Evolutionary conservation across 2,329 filamentous ascomycete species (phyloP).

Genomic region (Dendryphion nanum): DNA sequence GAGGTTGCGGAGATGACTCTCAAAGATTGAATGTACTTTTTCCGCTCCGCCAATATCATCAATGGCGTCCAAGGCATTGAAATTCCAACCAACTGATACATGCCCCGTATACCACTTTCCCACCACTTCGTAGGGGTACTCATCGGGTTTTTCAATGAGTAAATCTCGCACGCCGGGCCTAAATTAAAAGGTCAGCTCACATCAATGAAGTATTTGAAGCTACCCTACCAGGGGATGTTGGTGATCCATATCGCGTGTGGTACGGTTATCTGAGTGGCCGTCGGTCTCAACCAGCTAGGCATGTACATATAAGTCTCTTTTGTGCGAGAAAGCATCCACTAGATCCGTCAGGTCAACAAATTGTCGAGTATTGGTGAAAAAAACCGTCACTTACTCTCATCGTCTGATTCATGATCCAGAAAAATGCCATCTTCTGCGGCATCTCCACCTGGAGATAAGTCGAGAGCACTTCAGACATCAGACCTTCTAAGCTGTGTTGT

Average conservation of each 20-base stretch:
- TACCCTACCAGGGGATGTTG: neutral
- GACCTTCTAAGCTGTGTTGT: neutral
- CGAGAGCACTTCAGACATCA: neutral
- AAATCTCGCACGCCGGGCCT: conserved; percentile 1
- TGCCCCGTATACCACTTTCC: neutral
- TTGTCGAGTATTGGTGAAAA: neutral
- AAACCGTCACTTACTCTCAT: neutral
- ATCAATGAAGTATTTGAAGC: neutral
- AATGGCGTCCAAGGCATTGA: neutral
- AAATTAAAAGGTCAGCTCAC: neutral
- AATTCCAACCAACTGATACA: neutral
- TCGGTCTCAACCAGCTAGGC: neutral
- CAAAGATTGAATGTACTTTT: conserved; percentile 1
- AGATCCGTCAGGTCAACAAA: neutral
- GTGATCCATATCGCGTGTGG: neutral
- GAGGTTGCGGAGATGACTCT: neutral
- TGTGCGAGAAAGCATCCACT: neutral
- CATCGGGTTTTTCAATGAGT: neutral
- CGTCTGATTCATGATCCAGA: neutral
- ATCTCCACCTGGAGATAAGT: neutral
- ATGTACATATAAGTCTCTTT: neutral
- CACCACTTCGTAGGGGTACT: neutral
- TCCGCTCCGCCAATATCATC: neutral
- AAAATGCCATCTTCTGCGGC: neutral
- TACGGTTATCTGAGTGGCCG: neutral